phyloP scores from a whole-genome alignment of 2,329 filamentous ascomycete genomes.

The Exserohilum turcica region DNA sequence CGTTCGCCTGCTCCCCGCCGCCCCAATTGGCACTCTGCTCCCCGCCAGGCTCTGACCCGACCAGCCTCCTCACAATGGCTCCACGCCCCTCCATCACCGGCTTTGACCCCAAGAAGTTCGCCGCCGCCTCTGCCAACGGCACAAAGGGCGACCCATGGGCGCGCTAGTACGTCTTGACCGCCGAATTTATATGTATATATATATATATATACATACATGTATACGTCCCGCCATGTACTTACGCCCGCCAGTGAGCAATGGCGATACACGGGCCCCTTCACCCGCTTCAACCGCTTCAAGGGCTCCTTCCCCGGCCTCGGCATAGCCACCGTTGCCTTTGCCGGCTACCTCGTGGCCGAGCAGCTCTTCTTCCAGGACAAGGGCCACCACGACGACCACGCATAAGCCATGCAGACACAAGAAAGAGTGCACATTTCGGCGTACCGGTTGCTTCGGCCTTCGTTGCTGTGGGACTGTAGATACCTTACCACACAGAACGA shows the following conservation, averaged over 20 bases:
- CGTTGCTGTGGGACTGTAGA: constrained; percentile 41
- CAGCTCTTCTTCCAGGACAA: constrained; percentile 79
- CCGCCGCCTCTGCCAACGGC: constrained; percentile 66
- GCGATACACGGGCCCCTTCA: constrained; percentile 90
- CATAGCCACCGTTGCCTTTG: constrained; percentile 89
- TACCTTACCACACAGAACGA: constrained; percentile 38
- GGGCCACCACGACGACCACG: constrained; percentile 29
- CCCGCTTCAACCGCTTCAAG: constrained; percentile 87
- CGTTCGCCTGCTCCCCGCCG: constrained; percentile 8
- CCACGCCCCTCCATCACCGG: constrained; percentile 79
- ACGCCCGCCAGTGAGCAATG: constrained; percentile 75
- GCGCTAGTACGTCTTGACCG: constrained; percentile 57
- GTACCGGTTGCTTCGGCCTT: constrained; percentile 38
- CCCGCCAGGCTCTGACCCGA: constrained; percentile 21
- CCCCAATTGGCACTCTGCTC: constrained; percentile 3
- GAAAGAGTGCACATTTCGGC: constrained; percentile 23
- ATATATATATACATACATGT: too few species aligned
- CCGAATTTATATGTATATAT: too few species aligned
- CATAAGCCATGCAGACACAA: neutral
- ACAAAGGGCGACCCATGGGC: constrained; percentile 67
- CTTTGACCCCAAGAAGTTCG: constrained; percentile 85
- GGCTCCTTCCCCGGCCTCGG: constrained; percentile 86
- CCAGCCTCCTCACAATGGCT: constrained; percentile 53
- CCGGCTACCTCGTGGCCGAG: constrained; percentile 87
- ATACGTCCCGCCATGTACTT: constrained; percentile 14